Evolutionary conservation across 1,284 basidiomycete species (phyloP), one percentile per base, ranked within the genome.

Genomic region (Cystobasidium pallidum): DNA sequence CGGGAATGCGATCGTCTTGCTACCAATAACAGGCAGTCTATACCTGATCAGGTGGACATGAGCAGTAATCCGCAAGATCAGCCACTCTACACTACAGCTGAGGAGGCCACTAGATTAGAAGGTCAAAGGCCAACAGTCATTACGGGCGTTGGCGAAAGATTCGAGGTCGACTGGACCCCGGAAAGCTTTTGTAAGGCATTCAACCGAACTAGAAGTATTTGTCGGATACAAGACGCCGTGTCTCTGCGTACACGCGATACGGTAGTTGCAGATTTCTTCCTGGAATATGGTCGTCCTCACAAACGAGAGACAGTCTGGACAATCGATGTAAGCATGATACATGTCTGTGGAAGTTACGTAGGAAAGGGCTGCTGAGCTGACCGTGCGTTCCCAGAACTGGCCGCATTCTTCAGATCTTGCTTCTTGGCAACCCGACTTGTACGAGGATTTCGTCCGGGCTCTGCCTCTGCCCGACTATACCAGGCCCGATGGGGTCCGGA

Each of bases 401-500:
- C 94, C 94, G 1, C 86, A 90, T 0, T 88, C 89, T 1, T 85
- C 87, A 2, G 92, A 94, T 74, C 95, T 97, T 81, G 88, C 88
- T 77, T 83, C 84, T 1, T 86, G 87, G 3, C 93, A 94, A 78
- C 94, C 94, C 0, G 88, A 89, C 74, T 83, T 96, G n/a, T 96
- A 88, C 78, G 85, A 89, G 24, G 94, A 96, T 78, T 96, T 96
- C 79, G 88, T 86, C 75, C 82, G 85, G 17, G 88, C 88, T 0
- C 87, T 96, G 0, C 94, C 94, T 0, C 88, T 92, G 0, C 92
- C 92, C 0, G 89, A 89, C 79, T 94, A 90, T 78, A 91, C 94
- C 19, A 85, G 92, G 39, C 86, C 91, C 51, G 92, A 97, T 77
- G 94, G 94, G 1, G 88, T 89, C 0, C 82, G 90, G 70, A 97